phyloP scores from a whole-genome alignment of 208 protist species.

The Trypanosoma rangeli region DNA sequence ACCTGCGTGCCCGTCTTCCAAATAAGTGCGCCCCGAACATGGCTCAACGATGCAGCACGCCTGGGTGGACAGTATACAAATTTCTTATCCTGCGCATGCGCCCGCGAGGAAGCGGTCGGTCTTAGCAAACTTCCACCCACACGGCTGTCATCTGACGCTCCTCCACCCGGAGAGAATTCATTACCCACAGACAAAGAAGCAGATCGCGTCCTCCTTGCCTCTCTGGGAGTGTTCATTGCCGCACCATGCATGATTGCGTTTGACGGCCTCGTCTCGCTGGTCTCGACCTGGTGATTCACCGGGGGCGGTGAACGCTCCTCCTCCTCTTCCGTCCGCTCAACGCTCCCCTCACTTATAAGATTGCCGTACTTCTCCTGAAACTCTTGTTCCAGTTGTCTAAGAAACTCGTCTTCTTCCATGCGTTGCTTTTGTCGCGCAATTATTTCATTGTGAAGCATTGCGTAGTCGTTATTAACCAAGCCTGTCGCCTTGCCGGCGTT shows the following conservation, averaged over 20 bases:
- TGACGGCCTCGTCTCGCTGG: background rate
- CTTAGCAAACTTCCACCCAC: constrained; percentile 2
- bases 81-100: constrained; percentile 16
- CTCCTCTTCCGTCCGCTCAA: background rate
- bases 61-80: constrained; percentile 10
- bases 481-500: background rate
- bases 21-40: background rate
- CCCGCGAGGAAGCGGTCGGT: constrained; percentile 23
- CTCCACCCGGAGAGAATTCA: background rate
- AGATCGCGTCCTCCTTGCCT: background rate
- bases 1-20: background rate
- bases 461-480: constrained; percentile 1
- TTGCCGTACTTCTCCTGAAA: constrained; percentile 24
- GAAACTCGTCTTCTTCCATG: constrained; percentile 20
- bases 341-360: constrained; percentile 14
- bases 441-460: constrained; percentile 9
- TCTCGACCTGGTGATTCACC: background rate
- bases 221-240: background rate
- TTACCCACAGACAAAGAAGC: background rate
- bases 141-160: background rate
- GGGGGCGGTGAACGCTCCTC: background rate
- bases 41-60: constrained; percentile 4
- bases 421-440: constrained; percentile 8
- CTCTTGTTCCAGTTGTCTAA: constrained; percentile 16
- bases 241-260: no score